These are phyloP conservation scores for Trichomonas gallinae DNA, from an alignment of 208 protist species.

Conservation along the genomic window DNA sequence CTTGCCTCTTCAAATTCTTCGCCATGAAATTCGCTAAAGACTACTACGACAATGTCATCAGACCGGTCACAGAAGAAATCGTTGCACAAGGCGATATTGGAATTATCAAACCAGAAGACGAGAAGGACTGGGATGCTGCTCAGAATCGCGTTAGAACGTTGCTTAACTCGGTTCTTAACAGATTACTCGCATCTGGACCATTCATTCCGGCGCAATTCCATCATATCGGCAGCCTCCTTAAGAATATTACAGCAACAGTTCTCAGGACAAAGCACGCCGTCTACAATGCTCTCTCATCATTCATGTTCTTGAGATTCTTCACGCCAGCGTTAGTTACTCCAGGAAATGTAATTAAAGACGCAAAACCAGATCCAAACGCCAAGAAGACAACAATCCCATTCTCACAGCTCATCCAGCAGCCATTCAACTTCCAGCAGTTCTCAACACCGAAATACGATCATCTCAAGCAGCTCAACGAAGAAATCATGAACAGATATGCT, in stretches of 20 bases:
- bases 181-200: not conserved
- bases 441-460: not conserved
- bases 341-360: no score
- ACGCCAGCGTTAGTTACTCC: not conserved
- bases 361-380: not conserved
- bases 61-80: not conserved
- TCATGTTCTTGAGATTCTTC: not conserved
- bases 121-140: no score
- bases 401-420: not conserved
- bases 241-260: not conserved
- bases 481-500: not conserved
- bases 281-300: not conserved
- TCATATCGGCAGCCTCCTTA: not conserved
- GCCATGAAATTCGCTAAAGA: not conserved
- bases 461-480: not conserved
- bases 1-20: not conserved
- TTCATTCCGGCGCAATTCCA: not conserved
- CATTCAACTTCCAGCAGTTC: not conserved
- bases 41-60: not conserved
- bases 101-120: not conserved
- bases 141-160: not conserved
- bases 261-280: not conserved
- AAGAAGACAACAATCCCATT: not conserved
- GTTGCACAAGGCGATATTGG: not conserved
- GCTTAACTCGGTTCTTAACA: not conserved